Evolutionary conservation across 805 yeast genomes (phyloP).

Genomic region (Geotrichum ghanense): DNA sequence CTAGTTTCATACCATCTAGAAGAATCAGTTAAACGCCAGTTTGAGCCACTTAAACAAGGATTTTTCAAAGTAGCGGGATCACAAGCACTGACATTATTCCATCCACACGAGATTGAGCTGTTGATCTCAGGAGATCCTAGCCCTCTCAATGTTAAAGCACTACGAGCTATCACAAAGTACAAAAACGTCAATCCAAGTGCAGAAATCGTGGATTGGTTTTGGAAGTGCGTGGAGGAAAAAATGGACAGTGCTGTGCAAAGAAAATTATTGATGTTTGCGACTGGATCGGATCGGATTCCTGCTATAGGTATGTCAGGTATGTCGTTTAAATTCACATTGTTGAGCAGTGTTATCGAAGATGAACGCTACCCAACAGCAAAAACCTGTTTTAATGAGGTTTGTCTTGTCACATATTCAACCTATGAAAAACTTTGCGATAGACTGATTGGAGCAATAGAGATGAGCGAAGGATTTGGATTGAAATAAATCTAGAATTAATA

Average conservation of each 20-base stretch:
- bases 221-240: slow-evolving; percentile 59
- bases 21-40: slow-evolving; percentile 41
- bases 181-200: slow-evolving; percentile 27
- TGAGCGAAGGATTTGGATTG: slow-evolving; percentile 80
- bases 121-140: slow-evolving; percentile 70
- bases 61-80: slow-evolving; percentile 71
- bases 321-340: slow-evolving; percentile 54
- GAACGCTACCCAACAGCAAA: slow-evolving; percentile 73
- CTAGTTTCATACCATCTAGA: slow-evolving; percentile 54
- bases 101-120: slow-evolving; percentile 71
- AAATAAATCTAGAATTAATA: slow-evolving; percentile 27
- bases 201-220: slow-evolving; percentile 58
- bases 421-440: slow-evolving; percentile 45
- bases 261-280: slow-evolving; percentile 60
- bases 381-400: slow-evolving; percentile 88
- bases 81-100: slow-evolving; percentile 66
- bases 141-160: slow-evolving; percentile 51
- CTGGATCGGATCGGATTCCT: slow-evolving; percentile 87
- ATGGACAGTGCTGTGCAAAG: slow-evolving; percentile 41
- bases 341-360: slow-evolving; percentile 38
- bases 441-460: slow-evolving; percentile 57
- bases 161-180: slow-evolving; percentile 67
- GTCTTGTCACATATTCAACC: slow-evolving; percentile 54
- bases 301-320: slow-evolving; percentile 81
- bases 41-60: slow-evolving; percentile 54